Evolutionary conservation across 768 basidiomycete species (phyloP), one percentile per base, ranked within the genome.

Genomic region (Leccinum incarnatum): DNA sequence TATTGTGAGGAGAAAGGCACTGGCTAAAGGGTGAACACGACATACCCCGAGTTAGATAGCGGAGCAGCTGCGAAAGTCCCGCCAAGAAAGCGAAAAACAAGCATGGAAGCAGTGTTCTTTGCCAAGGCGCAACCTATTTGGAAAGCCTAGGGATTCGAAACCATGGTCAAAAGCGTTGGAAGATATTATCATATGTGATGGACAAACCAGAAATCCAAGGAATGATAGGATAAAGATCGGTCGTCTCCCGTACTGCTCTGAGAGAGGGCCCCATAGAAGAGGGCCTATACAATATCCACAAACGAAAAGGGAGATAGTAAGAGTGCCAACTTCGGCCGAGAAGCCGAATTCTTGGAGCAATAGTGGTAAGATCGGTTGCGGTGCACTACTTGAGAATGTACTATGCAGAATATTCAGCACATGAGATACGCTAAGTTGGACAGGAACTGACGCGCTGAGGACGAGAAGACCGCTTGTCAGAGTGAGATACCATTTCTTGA

Each of bases 51-150:
- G 72, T 89, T 89, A 6, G 88, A 81, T 48, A 89, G 65, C 1
- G 89, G 89, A 29, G 84, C 80, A 17, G 86, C 81, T 19, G 88
- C 88, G 62, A 88, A 90, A 2, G 76, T 75, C 12, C 90, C 89
- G 2, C 83, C 81, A n/a, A 91, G 68, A 68, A 91, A 87, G 21
- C 91, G 82, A 63, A 88, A 83, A 17, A 87, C 65, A 12, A 93
- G 76, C n/a, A 92, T 69, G 4, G 85, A 81, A 7, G 76, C 78
- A 2, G 83, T 83, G 69, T 88, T 90, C 40, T 76, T 72, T 0
- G 86, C 75, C 3, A 89, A 74, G 0, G 89, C 88, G 40, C 79
- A 79, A 29, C 81, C 89, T 27, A 88, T 68, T 75, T 85, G 84
- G 66, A 88, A 88, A 42, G 76, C 72, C 83, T 84, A 42, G 14